Base-by-base conservation (phyloP, 2,329 filamentous ascomycete genomes). In the Didymella segeticola region DNA sequence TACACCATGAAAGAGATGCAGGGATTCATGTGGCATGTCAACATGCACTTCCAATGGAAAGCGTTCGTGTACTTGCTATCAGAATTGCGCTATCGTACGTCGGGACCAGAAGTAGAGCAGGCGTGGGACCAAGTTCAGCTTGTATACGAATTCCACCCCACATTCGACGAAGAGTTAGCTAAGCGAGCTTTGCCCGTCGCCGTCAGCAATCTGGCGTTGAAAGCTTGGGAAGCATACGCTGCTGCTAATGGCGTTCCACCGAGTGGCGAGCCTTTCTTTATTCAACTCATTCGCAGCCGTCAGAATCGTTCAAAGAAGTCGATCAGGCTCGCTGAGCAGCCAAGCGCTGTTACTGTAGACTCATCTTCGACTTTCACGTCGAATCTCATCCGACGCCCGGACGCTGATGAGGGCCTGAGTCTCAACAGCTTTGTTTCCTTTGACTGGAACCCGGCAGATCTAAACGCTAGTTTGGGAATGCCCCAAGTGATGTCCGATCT, bases 31-130 rank as follows among this genome's bases (percentile, higher is more conserved):
- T 82, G 79, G 79, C 77, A 81, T 60, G 69, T 77, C 45, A 73
- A 79, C 22, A 68, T 74, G 23, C 75, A 80, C 31, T 83, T 82
- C 63, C 76, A 78, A 17, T 83, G 80, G 80, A 80, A 83, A 47
- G 75, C 80, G 9, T 75, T 81, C 37, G 77, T 83, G n/a, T 79
- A 80, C 60, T 72, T 83, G 38, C 66, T 83, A 27, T 62, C 60
- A 1, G 63, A 71, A 30, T 58, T 74, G 12, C 63, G 69, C 1
- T 57, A 62, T 15, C 67, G 66, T 11, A 69, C 66, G 2, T n/a
- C 58, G 37, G 49, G 65, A 36, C 12, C 60, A 36, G 49, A 69
- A 7, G 67, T 71, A 4, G 64, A 73, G 8, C 39, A 68, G 42
- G 79, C 75, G 1, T 84, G 82, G 82, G 61, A 67, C 12, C 68